Base-by-base conservation (phyloP, 106 monocot genomes). In the Dendrobium catenatum region DNA sequence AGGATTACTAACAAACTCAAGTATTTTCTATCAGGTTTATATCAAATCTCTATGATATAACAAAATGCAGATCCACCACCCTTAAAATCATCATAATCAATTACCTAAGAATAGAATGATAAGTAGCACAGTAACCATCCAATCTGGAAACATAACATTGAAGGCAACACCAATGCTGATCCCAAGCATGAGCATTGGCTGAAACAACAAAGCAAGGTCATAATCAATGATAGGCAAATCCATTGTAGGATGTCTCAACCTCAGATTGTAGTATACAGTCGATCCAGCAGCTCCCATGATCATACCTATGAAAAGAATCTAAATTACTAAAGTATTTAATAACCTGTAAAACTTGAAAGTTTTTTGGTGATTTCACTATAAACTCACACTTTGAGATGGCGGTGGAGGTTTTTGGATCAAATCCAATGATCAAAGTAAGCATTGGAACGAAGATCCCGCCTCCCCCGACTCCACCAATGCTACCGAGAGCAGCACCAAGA, bases 101-200 rank as follows among this genome's bases (percentile, higher is more conserved):
- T 78, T 56, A 91, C 91, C 89, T 51, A 91, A 42, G 80, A 89
- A 91, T 42, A 91, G 78, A 55, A 91, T 84, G 68, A 89, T 91
- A 29, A 91, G 85, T 37, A 91, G 85, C 72, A 89, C 81, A 20
- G 87, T 89, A 77, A 91, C 85, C 86, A 91, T 82, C 89, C 91
- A 91, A 51, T 83, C 88, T 42, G 88, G 84, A 78, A 89, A 91
- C 26, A 91, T 86, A 31, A 91, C 85, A 64, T 86, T 91, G 67
- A 91, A 88, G 13, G 89, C 86, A 41, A 91, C 91, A 17, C 91
- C 89, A 49, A 91, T 85, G 56, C 88, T 91, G 79, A 91, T 91
- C 6, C 91, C 91, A 44, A 91, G 73, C 85, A 91, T 87, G 4
- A 91, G 85, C 91, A 91, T 91, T 0, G 91, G 91, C 75, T 91